A percentile compares a stretch with the other conserved stretches of the same genome.
phyloP scores from a whole-genome alignment of 495 filamentous ascomycete genomes.

The Sordaria brevicollis region DNA sequence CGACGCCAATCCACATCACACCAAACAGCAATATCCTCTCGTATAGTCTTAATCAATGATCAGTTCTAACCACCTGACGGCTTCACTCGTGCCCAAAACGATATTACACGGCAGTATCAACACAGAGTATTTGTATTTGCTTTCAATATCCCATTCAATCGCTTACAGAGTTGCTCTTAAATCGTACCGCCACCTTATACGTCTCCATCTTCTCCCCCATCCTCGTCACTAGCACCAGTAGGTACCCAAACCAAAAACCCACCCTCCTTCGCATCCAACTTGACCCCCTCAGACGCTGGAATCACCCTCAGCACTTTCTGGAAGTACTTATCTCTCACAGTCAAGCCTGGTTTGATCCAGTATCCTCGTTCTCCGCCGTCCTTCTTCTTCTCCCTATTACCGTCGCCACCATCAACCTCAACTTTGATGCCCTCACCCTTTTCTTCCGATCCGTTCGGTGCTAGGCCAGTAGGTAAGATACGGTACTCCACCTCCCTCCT shows the following conservation, averaged over 20 bases:
- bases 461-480: constrained; percentile 41
- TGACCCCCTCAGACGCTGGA: constrained; percentile 56
- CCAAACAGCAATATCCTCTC: too few species aligned
- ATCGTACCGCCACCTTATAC: neutral
- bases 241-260: constrained; percentile 60
- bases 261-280: constrained; percentile 56
- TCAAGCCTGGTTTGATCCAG: constrained; percentile 63
- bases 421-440: neutral
- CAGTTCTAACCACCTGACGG: too few species aligned
- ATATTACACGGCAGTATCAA: too few species aligned
- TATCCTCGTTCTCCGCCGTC: constrained; percentile 31
- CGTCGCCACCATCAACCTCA: neutral
- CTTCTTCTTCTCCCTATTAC: neutral
- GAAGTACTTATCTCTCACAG: constrained; percentile 80
- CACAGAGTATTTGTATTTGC: neutral
- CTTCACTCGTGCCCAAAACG: too few species aligned
- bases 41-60: too few species aligned
- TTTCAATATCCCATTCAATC: neutral
- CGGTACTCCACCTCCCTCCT: constrained; percentile 59
- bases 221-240: constrained; percentile 28
- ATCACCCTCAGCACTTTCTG: constrained; percentile 72
- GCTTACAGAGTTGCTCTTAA: too few species aligned
- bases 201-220: constrained; percentile 6
- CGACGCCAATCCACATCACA: too few species aligned
- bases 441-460: neutral